Evolutionary conservation across 2,329 filamentous ascomycete genomes (phyloP).

Genomic region (Pyrenochaeta sp.): DNA sequence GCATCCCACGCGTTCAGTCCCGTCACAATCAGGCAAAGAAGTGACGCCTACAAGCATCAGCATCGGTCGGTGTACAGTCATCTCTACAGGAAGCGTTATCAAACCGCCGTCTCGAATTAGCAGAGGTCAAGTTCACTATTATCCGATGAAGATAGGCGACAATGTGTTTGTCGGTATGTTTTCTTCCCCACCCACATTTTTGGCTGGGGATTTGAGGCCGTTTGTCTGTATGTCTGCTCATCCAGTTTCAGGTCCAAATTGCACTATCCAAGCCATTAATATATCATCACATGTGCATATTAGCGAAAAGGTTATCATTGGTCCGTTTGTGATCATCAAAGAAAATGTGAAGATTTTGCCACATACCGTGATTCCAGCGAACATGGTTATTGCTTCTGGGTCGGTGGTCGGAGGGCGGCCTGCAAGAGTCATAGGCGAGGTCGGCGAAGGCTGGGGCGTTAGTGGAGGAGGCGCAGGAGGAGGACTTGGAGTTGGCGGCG

Average conservation of each 20-base stretch:
- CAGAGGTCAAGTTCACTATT: conserved; percentile 78
- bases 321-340: conserved; percentile 90
- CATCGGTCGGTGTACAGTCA: conserved; percentile 90
- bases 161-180: conserved; percentile 85
- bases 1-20: conserved; percentile 52
- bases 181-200: background rate
- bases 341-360: conserved; percentile 91
- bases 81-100: conserved; percentile 79
- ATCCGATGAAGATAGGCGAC: conserved; percentile 90
- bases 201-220: too few species aligned
- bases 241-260: conserved; percentile 52
- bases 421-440: conserved; percentile 57
- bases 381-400: conserved; percentile 93
- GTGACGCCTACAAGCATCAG: conserved; percentile 69
- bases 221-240: background rate
- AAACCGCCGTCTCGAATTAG: conserved; percentile 85
- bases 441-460: conserved; percentile 62
- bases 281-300: conserved; percentile 89
- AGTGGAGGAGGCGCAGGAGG: conserved; percentile 42
- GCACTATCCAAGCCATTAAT: conserved; percentile 81
- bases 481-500: conserved; percentile 48
- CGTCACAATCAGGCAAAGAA: conserved; percentile 41
- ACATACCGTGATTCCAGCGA: conserved; percentile 80
- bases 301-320: conserved; percentile 77
- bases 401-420: conserved; percentile 77